phyloP scores from a whole-genome alignment of 768 basidiomycete genomes.

The Mycena rosella region DNA sequence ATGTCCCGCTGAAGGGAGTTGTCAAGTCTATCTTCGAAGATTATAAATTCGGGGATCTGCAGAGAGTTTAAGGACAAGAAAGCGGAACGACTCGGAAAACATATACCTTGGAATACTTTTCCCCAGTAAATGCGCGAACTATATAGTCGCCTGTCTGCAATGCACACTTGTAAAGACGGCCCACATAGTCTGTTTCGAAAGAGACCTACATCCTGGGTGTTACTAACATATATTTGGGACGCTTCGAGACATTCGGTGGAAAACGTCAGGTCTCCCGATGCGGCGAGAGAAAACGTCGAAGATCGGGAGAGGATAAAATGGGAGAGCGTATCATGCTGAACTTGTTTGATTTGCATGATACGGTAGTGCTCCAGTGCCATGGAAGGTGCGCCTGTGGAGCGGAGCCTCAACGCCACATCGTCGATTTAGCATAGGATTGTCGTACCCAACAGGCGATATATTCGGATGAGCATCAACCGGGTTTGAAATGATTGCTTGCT shows the following conservation, averaged over 20 bases:
- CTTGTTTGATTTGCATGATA: constrained; percentile 81
- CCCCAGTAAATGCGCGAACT: constrained; percentile 79
- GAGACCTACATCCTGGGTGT: constrained; percentile 78
- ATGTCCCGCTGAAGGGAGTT: constrained; percentile 89
- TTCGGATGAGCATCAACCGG: constrained; percentile 79
- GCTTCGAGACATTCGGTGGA: constrained; percentile 83
- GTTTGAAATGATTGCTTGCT: constrained; percentile 87
- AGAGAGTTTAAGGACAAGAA: constrained; percentile 1
- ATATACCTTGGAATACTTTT: constrained; percentile 86
- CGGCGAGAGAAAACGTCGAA: constrained; percentile 82
- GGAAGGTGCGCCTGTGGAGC: constrained; percentile 72
- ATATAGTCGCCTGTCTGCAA: constrained; percentile 85
- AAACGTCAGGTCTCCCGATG: constrained; percentile 81
- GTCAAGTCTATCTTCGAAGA: constrained; percentile 84
- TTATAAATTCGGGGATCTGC: constrained; percentile 87
- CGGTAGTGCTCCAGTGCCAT: constrained; percentile 85
- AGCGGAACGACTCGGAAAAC: not conserved
- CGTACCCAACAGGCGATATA: constrained; percentile 86
- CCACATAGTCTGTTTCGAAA: not conserved
- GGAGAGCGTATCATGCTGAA: constrained; percentile 91
- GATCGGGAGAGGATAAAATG: constrained; percentile 85
- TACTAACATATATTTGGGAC: constrained; percentile 84
- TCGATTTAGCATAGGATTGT: not conserved
- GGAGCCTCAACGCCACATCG: constrained; percentile 1
- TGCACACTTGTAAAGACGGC: constrained; percentile 22